Percentiles rank a stretch among this genome's conserved stretches.
Conservation (phyloP, 306 rosid genomes). For the Castanea sativa region DNA sequence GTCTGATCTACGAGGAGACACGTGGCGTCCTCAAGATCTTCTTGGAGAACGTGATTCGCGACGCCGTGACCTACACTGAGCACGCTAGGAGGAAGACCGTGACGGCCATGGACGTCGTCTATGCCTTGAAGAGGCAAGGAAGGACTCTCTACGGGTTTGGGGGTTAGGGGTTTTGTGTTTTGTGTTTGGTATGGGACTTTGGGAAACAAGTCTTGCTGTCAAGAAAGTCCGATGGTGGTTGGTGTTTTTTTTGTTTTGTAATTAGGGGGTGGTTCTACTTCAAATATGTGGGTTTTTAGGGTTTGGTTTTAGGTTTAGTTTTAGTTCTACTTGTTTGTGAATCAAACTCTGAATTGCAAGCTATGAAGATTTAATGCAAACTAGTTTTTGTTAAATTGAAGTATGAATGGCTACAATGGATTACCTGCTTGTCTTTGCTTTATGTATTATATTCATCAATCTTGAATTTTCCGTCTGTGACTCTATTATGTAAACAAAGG, state of each 20-base stretch:
- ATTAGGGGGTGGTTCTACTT: background rate
- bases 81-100: conserved; percentile 69
- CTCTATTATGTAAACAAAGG: no score
- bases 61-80: conserved; percentile 69
- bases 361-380: background rate
- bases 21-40: conserved; percentile 68
- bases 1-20: conserved; percentile 67
- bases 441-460: no score
- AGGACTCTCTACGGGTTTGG: conserved; percentile 77
- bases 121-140: conserved; percentile 68
- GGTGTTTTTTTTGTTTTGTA: background rate
- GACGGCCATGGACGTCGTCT: conserved; percentile 72
- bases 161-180: conserved; percentile 33
- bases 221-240: conserved; percentile 28
- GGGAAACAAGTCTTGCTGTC: conserved; percentile 60
- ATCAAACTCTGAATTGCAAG: background rate
- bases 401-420: background rate
- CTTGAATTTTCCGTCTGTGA: no score
- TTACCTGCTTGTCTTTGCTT: background rate
- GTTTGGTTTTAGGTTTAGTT: background rate
- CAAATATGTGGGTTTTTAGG: background rate
- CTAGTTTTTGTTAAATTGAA: background rate
- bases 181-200: no score
- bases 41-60: conserved; percentile 71
- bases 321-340: background rate